Base-by-base conservation (phyloP, 257 asterid genomes). In the Fraxinus pennsylvanica region DNA sequence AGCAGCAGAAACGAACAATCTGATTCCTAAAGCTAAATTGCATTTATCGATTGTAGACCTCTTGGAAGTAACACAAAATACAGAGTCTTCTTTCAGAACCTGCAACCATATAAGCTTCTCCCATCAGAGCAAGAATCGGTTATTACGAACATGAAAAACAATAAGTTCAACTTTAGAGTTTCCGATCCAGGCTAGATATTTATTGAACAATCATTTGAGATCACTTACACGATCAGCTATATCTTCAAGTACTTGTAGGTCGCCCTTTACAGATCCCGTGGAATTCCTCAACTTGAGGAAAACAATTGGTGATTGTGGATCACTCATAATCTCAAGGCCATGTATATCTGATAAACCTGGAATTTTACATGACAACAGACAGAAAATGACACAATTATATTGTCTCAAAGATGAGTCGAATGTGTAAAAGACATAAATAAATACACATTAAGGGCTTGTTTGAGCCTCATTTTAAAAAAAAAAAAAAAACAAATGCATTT, bases 21-120 rank as follows among this genome's bases (percentile, higher is more conserved):
- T 89, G 38, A 94, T 88, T 68, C 95, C 98, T 22, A 78, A 88
- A 6, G 96, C 96, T 76, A 92, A 81, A 70, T 85, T 87, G 90
- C 97, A 94, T 82, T 89, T 94, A 85, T 94, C 98, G 19, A 92
- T 81, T 12, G 86, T 85, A 5, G 98, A 90, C 84, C 96, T 81
- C 84, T 83, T 94, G n/a, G 97, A 87, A 73, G 92, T 86, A 21
- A 86, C 91, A 54, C 92, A 87, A 67, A 92, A 89, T 72, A 94
- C 77, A 6, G 87, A 77, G 79, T 92, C 90, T 76, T 88, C 91
- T 76, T 92, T 91, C 87, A 94, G 33, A 33, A 88, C 87, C 97
- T 94, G 92, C 83, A 85, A 68, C 35, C n/a, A 74, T 39, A 39
- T 8, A 39, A 39, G 13, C 45, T 39, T 39, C 2, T 1, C 3